phyloP scores from a whole-genome alignment of 768 basidiomycete genomes.

The Pholiota molesta region DNA sequence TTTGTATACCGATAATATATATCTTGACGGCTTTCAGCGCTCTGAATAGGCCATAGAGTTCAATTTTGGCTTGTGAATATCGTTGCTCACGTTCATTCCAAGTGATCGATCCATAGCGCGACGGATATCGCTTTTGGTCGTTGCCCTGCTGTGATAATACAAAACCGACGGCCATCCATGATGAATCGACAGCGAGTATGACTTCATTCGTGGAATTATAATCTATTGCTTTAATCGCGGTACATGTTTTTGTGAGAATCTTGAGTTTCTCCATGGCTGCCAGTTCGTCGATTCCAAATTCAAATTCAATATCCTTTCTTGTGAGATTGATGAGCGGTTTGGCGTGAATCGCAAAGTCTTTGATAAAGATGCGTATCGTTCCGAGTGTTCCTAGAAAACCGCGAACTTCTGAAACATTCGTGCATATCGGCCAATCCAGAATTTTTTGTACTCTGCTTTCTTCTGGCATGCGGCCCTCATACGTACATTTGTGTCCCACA shows the following conservation, averaged over 20 bases:
- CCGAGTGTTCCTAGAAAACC: too few species aligned
- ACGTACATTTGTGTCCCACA: too few species aligned
- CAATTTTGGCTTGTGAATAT: constrained; percentile 34
- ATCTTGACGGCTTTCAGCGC: constrained; percentile 19
- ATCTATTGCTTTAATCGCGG: constrained; percentile 19
- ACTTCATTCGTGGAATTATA: constrained; percentile 19
- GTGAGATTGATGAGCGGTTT: too few species aligned
- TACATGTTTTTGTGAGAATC: not conserved
- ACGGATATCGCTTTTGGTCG: constrained; percentile 16
- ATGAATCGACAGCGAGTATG: constrained; percentile 25
- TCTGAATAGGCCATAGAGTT: constrained; percentile 31
- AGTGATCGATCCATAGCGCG: constrained; percentile 22
- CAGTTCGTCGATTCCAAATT: constrained; percentile 27
- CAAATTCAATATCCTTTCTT: constrained; percentile 30
- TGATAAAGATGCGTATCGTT: too few species aligned
- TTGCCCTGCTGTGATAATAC: constrained; percentile 18
- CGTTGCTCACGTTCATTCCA: constrained; percentile 21
- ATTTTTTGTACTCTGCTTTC: too few species aligned
- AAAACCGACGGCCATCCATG: constrained; percentile 20
- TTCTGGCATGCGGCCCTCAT: too few species aligned
- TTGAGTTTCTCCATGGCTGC: constrained; percentile 19
- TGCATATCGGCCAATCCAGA: too few species aligned
- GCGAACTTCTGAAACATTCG: too few species aligned
- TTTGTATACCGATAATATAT: constrained; percentile 28
- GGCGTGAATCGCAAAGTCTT: constrained; percentile 16